These are phyloP conservation scores for Aspergillus sp. DNA, from an alignment of 2,329 filamentous ascomycete species.

Conservation along the genomic window DNA sequence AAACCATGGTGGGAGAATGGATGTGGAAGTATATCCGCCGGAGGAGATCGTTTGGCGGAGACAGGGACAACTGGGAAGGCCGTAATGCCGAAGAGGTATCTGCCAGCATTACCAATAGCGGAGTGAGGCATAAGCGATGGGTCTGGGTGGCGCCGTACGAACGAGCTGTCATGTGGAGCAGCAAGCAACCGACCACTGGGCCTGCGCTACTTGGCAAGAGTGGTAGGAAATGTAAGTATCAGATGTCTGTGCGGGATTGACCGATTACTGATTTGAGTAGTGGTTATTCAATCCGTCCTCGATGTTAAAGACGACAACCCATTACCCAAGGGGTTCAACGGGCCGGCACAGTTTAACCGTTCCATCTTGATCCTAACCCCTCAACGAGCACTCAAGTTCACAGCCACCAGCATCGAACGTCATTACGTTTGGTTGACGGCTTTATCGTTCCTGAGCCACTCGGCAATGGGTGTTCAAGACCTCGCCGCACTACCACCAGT, in stretches of 20 bases:
- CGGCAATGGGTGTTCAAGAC: conserved; percentile 76
- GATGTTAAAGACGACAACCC: conserved; percentile 95
- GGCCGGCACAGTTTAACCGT: conserved; percentile 70
- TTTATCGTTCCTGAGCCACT: conserved; percentile 91
- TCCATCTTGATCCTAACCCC: conserved; percentile 95
- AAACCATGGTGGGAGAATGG: conserved; percentile 92
- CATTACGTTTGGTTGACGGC: conserved; percentile 96
- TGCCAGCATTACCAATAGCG: conserved; percentile 65
- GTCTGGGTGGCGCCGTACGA: conserved; percentile 98
- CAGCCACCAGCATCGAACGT: conserved; percentile 75
- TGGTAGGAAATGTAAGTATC: conserved; percentile 84
- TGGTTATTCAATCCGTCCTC: conserved; percentile 91
- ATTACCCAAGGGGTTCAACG: conserved; percentile 66
- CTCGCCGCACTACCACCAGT: conserved; percentile 61
- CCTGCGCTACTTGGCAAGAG: conserved; percentile 89
- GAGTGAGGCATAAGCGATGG: conserved; percentile 87
- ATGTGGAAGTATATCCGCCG: conserved; percentile 51
- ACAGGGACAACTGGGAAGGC: conserved; percentile 48
- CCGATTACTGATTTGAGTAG: conserved; percentile 47
- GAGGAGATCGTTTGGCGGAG: conserved; percentile 87
- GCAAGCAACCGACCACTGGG: conserved; percentile 88
- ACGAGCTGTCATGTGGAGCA: conserved; percentile 94
- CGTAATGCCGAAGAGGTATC: conserved; percentile 67
- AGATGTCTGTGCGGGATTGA: background rate
- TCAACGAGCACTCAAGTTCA: conserved; percentile 92